Percentiles rank a stretch among this genome's conserved stretches.
Conservation (phyloP, 1,139 yeast genomes). For the Diutina ranongensis region DNA sequence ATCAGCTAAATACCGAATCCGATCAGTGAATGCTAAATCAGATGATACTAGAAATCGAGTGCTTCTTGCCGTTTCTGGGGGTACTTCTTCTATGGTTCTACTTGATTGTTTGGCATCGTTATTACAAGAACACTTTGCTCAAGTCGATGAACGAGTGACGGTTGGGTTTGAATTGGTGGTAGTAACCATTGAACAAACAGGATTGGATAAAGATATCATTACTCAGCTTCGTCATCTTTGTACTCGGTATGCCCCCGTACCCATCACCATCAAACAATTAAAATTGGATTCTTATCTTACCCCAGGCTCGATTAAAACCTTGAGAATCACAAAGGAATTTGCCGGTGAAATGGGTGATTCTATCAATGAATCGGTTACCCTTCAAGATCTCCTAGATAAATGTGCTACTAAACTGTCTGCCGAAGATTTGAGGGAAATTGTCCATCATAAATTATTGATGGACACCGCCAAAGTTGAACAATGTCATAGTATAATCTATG, state of each 20-base stretch:
- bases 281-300: conserved; percentile 27
- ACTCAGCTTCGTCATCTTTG: conserved; percentile 11
- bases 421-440: conserved; percentile 46
- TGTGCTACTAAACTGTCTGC: conserved; percentile 38
- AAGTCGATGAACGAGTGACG: conserved; percentile 40
- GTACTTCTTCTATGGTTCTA: conserved; percentile 53
- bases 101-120: conserved; percentile 55
- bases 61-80: conserved; percentile 53
- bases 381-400: conserved; percentile 7
- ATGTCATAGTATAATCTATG: conserved; percentile 52
- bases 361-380: background rate
- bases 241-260: conserved; percentile 14
- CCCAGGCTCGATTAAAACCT: conserved; percentile 16
- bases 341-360: conserved; percentile 7
- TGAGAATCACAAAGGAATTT: conserved; percentile 15
- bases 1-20: conserved; percentile 48
- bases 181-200: conserved; percentile 28
- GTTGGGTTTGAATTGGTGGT: conserved; percentile 58
- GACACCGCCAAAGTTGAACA: conserved; percentile 33
- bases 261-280: conserved; percentile 25
- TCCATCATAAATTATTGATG: conserved; percentile 37
- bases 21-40: conserved; percentile 31
- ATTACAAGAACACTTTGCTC: conserved; percentile 45
- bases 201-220: conserved; percentile 11
- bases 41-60: conserved; percentile 28